These are phyloP conservation scores for Calonectria crousiana DNA, from an alignment of 2,329 filamentous ascomycete species.

Conservation along the genomic window DNA sequence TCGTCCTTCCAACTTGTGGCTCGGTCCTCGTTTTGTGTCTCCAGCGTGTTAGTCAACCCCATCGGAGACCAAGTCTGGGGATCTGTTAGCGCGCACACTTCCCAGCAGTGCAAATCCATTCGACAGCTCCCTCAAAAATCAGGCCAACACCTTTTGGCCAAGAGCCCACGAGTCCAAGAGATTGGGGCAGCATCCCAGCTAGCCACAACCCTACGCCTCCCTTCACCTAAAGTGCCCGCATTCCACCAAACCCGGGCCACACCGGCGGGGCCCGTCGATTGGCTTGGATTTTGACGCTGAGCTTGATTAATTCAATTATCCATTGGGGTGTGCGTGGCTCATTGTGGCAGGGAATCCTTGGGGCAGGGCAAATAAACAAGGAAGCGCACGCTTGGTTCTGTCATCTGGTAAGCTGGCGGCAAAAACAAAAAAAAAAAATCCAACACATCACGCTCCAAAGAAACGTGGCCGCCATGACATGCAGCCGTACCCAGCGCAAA, in stretches of 20 bases:
- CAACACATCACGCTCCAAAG: slow-evolving; percentile 23
- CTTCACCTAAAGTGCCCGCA: slow-evolving; percentile 19
- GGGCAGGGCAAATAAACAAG: slow-evolving; percentile 13
- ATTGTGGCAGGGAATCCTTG: slow-evolving; percentile 28
- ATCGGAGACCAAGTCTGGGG: slow-evolving; percentile 32
- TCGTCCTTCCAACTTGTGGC: slow-evolving; percentile 27
- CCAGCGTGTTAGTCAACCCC: slow-evolving; percentile 21
- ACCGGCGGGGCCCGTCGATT: not conserved
- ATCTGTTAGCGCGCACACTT: slow-evolving; percentile 33
- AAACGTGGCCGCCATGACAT: slow-evolving; percentile 42
- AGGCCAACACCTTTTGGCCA: slow-evolving; percentile 30
- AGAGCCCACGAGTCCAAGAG: slow-evolving; percentile 35
- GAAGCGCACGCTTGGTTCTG: slow-evolving; percentile 27
- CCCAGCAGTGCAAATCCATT: slow-evolving; percentile 26
- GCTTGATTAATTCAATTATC: slow-evolving; percentile 9
- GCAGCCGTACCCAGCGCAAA: slow-evolving; percentile 33
- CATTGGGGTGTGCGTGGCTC: slow-evolving; percentile 7
- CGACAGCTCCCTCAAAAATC: slow-evolving; percentile 19
- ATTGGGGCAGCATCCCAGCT: slow-evolving; percentile 38
- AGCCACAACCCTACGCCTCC: slow-evolving; percentile 7
- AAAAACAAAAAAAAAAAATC: slow-evolving; percentile 16
- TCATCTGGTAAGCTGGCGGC: slow-evolving; percentile 29
- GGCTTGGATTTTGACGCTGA: slow-evolving; percentile 12
- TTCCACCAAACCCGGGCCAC: slow-evolving; percentile 11
- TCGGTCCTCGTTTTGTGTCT: slow-evolving; percentile 17